phyloP scores from a whole-genome alignment of 208 protist species.

The Crithidia acanthocephali region DNA sequence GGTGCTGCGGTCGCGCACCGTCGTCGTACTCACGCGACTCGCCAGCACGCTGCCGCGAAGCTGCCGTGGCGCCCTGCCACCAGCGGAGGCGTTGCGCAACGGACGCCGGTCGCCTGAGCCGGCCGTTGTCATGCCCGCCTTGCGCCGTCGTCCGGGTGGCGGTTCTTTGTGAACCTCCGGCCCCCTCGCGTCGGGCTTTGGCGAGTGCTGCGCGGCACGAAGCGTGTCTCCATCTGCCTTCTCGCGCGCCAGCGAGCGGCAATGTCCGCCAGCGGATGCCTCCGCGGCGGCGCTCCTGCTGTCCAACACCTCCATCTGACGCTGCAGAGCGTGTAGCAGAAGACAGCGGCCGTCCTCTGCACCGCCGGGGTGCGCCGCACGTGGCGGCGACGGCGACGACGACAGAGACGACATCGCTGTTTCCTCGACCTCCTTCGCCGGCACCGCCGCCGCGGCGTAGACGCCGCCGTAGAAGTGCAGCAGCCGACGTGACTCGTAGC shows the following conservation, averaged over 20 bases:
- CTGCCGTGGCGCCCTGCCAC: constrained; percentile 9
- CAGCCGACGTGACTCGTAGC: constrained; percentile 25
- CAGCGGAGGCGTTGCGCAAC: not conserved
- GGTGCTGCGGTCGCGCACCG: not conserved
- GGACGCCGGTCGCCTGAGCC: not conserved
- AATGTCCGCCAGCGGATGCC: not conserved
- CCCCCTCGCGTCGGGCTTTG: not conserved
- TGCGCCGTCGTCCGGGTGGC: not conserved
- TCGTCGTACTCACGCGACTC: constrained; percentile 10
- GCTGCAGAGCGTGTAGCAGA: constrained; percentile 3
- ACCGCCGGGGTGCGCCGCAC: not conserved
- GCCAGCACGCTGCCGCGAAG: constrained; percentile 20
- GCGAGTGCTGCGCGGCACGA: too few relatives aligned
- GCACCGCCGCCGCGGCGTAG: not conserved
- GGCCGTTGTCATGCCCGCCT: not conserved
- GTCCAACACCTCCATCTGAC: not conserved
- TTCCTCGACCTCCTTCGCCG: not conserved
- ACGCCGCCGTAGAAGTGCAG: constrained; percentile 35
- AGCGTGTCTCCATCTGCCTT: not conserved
- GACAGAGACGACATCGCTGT: not conserved
- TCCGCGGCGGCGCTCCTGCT: not conserved
- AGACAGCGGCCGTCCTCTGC: not conserved
- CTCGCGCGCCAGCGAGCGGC: not conserved
- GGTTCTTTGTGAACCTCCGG: not conserved
- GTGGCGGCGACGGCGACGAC: not conserved